Evolutionary conservation across 2,329 filamentous ascomycete genomes (phyloP).

Genomic region (Mycosphaerella sp.): DNA sequence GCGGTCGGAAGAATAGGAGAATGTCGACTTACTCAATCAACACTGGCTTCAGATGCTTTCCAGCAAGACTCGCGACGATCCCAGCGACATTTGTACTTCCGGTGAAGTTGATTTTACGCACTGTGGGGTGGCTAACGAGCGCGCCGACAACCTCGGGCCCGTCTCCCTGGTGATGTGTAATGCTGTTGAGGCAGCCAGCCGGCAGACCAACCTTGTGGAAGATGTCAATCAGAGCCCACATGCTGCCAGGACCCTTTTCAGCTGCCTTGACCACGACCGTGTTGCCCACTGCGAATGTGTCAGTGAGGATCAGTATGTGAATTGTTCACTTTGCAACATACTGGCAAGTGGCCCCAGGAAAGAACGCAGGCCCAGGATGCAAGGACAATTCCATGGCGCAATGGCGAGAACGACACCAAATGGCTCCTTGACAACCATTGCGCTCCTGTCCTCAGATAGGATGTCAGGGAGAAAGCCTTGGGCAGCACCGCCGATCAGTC

Average conservation of each 20-base stretch:
- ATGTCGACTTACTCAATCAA: slow-evolving; percentile 52
- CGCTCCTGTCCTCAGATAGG: slow-evolving; percentile 52
- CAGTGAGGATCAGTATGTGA: not conserved
- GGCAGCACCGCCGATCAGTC: slow-evolving; percentile 42
- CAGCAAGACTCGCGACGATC: slow-evolving; percentile 62
- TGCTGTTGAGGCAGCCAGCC: slow-evolving; percentile 63
- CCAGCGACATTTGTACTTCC: slow-evolving; percentile 65
- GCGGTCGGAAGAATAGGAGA: no score
- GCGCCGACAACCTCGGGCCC: slow-evolving; percentile 60
- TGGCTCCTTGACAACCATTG: slow-evolving; percentile 59
- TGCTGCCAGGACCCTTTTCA: slow-evolving; percentile 59
- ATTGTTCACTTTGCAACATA: not conserved
- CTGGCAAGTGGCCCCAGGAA: slow-evolving; percentile 53
- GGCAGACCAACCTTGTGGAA: slow-evolving; percentile 70
- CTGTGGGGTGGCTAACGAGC: slow-evolving; percentile 57
- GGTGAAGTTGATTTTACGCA: slow-evolving; percentile 73
- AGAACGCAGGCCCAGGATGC: slow-evolving; percentile 42
- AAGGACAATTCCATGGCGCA: slow-evolving; percentile 62
- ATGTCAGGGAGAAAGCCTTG: slow-evolving; percentile 44
- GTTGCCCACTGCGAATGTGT: slow-evolving; percentile 52
- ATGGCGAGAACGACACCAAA: slow-evolving; percentile 72
- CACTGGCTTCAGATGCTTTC: slow-evolving; percentile 67
- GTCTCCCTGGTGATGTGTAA: slow-evolving; percentile 54
- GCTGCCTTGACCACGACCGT: slow-evolving; percentile 65
- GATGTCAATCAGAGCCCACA: slow-evolving; percentile 51